These are phyloP conservation scores for Lactarius indigo DNA, from an alignment of 768 basidiomycete genomes.

Conservation along the genomic window DNA sequence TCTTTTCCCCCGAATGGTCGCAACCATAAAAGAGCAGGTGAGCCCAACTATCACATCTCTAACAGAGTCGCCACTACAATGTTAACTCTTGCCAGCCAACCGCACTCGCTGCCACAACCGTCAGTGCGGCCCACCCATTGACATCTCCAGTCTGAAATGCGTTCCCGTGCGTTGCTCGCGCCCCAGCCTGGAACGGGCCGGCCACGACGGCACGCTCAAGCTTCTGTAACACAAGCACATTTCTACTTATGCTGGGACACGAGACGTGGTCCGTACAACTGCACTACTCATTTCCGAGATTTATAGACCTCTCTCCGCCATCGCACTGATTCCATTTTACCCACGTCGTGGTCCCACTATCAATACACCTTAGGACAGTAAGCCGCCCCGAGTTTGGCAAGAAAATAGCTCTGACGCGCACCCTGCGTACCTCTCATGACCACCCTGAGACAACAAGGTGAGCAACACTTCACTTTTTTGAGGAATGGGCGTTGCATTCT, in stretches of 20 bases:
- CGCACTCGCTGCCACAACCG: too few relatives aligned
- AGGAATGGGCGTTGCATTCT: not conserved
- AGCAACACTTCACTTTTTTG: not conserved
- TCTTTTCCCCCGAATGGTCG: conserved; percentile 48
- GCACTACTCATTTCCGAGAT: not conserved
- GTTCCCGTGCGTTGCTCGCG: not conserved
- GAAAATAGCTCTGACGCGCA: not conserved
- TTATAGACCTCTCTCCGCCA: not conserved
- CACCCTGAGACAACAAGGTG: not conserved
- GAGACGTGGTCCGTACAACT: not conserved
- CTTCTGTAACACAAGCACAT: not conserved
- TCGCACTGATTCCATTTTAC: not conserved
- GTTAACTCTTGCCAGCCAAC: too few relatives aligned
- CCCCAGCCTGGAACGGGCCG: not conserved
- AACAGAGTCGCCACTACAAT: too few relatives aligned
- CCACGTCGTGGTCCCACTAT: not conserved
- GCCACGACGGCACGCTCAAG: not conserved
- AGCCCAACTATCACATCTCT: not conserved
- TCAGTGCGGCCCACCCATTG: too few relatives aligned
- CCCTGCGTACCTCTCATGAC: not conserved
- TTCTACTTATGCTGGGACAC: not conserved
- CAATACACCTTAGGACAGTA: not conserved
- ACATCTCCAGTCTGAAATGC: too few relatives aligned
- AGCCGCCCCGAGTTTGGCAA: not conserved
- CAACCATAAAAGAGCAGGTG: conserved; percentile 73